Base-by-base conservation (phyloP, 2,329 filamentous ascomycete species). In the Monosporascus ibericus region DNA sequence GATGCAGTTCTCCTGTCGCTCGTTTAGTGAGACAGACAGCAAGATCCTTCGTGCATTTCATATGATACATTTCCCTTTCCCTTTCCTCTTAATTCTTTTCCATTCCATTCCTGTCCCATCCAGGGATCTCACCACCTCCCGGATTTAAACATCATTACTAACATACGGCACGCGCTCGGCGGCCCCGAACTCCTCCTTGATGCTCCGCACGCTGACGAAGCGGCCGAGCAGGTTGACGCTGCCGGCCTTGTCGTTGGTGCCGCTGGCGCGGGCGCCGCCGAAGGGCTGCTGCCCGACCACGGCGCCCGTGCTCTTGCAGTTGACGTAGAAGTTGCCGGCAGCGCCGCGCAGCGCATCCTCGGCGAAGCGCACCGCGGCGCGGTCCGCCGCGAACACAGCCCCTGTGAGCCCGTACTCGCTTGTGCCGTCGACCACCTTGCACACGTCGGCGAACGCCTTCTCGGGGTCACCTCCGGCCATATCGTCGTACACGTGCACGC, bases 251-350 rank as follows among this genome's bases (percentile, higher is more conserved):
- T 88, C 86, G 66, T 88, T 88, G 22, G 85, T 88, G 25, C 85
- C 85, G 55, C 81, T 85, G 6, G 83, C 84, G 57, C 86, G 75
- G 14, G 82, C 79, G 50, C 85, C 85, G 22, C 85, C 85, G 65
- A 88, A 88, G 4, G 85, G 81, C 72, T 88, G 85, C 72, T 88
- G 86, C 15, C 84, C 85, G 7, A 88, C 85, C 24, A 89, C 84
- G 17, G 85, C 85, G 39, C 85, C 86, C 2, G 85, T 88, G 69
- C 82, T 86, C 80, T 92, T 92, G 75, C 85, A 88, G 74, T 92
- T 92, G 72, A 92, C 78, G 73, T 92, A 92, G 68, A 92, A 92
- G 75, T 92, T 92, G 42, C 88, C 88, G 0, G 88, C 88, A 0
- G 85, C 75, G 66, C 91, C 84, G 58, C 87, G 77, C 50, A 92